phyloP scores from a whole-genome alignment of 352 stramenopile genomes.

The Pythium apleroticum region DNA sequence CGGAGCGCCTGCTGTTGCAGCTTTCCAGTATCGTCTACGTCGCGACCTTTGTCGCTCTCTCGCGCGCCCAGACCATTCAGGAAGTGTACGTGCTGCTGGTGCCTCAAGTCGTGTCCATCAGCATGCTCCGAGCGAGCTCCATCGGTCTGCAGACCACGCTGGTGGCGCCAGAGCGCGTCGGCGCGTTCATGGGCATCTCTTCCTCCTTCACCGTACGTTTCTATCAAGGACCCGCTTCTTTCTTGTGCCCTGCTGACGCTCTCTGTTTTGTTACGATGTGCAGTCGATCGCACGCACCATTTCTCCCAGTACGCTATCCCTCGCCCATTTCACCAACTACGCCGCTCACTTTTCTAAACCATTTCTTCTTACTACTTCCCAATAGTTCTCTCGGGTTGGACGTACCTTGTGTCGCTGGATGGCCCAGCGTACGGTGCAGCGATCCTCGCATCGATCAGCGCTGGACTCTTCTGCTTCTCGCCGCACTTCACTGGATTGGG shows the following conservation, averaged over 20 bases:
- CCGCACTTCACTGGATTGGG: constrained; percentile 51
- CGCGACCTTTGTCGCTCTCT: constrained; percentile 67
- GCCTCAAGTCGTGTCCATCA: constrained; percentile 61
- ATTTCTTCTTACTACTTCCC: neutral
- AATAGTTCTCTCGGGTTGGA: constrained; percentile 80
- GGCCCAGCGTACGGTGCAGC: constrained; percentile 68
- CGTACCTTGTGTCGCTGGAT: constrained; percentile 68
- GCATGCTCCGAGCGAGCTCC: constrained; percentile 79
- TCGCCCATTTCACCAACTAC: neutral
- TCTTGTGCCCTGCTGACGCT: neutral
- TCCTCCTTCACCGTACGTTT: constrained; percentile 68
- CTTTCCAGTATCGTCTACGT: constrained; percentile 66
- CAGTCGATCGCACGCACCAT: constrained; percentile 81
- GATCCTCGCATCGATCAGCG: constrained; percentile 55
- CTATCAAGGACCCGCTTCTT: neutral
- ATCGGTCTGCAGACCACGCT: constrained; percentile 72
- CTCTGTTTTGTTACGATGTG: neutral
- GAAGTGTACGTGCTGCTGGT: constrained; percentile 58
- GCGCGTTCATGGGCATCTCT: constrained; percentile 78
- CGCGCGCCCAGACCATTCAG: constrained; percentile 43
- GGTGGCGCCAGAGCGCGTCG: constrained; percentile 65
- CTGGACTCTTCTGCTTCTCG: constrained; percentile 65
- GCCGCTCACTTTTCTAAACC: neutral
- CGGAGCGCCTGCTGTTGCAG: constrained; percentile 66
- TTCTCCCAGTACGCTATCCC: constrained; percentile 52